Evolutionary conservation across 2,329 filamentous ascomycete genomes (phyloP).

Genomic region (Sarocladiaceae sp.): DNA sequence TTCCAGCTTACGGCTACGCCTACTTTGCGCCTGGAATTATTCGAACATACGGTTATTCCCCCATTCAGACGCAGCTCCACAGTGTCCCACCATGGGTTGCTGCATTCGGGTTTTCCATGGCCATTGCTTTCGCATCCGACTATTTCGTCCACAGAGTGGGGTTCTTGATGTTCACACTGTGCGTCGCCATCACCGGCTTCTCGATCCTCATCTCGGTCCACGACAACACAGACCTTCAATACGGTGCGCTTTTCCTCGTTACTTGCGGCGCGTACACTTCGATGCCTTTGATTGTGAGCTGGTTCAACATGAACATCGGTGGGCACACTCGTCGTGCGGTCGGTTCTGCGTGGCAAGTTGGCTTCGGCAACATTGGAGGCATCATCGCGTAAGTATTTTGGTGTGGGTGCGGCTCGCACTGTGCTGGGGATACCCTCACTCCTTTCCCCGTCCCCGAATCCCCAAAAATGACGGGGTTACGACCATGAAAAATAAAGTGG

Average conservation of each 20-base stretch:
- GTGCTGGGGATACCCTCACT: neutral
- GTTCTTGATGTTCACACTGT: conserved; percentile 68
- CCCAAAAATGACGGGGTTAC: neutral
- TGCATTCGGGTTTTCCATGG: conserved; percentile 76
- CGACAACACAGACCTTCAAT: conserved; percentile 62
- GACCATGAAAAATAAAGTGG: neutral
- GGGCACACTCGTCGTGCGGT: conserved; percentile 68
- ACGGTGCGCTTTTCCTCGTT: conserved; percentile 77
- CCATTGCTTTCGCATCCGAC: conserved; percentile 70
- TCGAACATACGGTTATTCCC: conserved; percentile 57
- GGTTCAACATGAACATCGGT: conserved; percentile 77
- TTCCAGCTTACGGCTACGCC: conserved; percentile 73
- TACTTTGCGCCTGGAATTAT: conserved; percentile 75
- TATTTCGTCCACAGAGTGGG: conserved; percentile 66
- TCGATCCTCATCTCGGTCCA: conserved; percentile 70
- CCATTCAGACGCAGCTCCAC: conserved; percentile 54
- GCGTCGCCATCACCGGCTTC: conserved; percentile 71
- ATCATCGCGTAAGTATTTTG: conserved; percentile 52
- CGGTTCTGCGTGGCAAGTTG: conserved; percentile 72
- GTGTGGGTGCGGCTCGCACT: neutral
- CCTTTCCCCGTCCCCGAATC: neutral
- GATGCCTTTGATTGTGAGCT: conserved; percentile 85
- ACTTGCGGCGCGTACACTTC: conserved; percentile 76
- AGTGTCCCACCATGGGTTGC: conserved; percentile 58
- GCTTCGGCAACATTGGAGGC: conserved; percentile 75